phyloP scores from a whole-genome alignment of 116 monocot genomes.

The Dioscorea cayenensis region DNA sequence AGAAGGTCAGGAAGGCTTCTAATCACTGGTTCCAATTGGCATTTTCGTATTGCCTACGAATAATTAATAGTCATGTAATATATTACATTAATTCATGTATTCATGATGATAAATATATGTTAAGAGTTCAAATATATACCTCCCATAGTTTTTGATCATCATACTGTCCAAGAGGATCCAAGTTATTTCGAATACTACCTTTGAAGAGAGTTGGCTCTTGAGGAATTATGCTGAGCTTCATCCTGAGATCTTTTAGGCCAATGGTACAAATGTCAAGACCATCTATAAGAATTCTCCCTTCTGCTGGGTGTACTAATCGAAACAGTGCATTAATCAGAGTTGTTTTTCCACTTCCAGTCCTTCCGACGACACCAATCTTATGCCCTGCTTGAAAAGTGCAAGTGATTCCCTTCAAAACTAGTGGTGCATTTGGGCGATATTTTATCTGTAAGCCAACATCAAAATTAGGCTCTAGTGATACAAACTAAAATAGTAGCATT shows the following conservation, averaged over 20 bases:
- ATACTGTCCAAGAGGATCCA: constrained; percentile 52
- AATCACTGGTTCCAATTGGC: neutral
- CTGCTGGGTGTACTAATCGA: constrained; percentile 53
- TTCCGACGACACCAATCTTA: constrained; percentile 64
- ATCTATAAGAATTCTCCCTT: constrained; percentile 48
- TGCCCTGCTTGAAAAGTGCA: constrained; percentile 63
- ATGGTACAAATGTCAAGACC: constrained; percentile 34
- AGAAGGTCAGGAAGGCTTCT: neutral
- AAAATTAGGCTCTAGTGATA: neutral
- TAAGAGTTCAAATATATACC: constrained; percentile 15
- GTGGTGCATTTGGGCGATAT: constrained; percentile 35
- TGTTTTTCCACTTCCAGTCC: constrained; percentile 64
- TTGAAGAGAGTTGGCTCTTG: constrained; percentile 63
- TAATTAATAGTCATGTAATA: neutral
- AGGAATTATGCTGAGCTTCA: constrained; percentile 54
- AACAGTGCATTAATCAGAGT: constrained; percentile 54
- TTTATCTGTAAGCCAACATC: constrained; percentile 31
- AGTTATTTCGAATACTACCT: constrained; percentile 52
- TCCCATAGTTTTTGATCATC: constrained; percentile 57
- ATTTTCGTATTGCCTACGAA: neutral
- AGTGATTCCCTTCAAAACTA: constrained; percentile 46
- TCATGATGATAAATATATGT: neutral
- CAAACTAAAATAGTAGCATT: neutral
- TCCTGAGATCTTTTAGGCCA: constrained; percentile 54
- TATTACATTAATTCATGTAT: neutral